phyloP scores from a whole-genome alignment of 805 yeast species.

The Metschnikowia sp. region DNA sequence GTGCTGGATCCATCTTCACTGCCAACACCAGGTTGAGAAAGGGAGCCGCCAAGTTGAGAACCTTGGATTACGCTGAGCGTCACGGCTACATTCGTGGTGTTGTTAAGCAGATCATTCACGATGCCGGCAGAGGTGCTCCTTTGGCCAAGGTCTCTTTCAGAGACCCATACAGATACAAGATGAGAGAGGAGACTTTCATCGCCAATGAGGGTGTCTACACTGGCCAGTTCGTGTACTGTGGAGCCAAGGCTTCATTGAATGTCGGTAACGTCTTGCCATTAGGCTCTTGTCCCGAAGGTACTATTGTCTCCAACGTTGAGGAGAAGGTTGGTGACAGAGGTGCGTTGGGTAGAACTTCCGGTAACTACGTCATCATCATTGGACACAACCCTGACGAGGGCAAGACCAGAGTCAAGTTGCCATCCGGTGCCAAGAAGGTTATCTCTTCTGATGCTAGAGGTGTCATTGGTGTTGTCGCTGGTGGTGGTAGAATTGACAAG shows the following conservation, averaged over 20 bases:
- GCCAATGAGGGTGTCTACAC: slow-evolving; percentile 99
- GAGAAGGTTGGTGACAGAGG: slow-evolving; percentile 99
- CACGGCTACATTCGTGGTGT: slow-evolving; percentile 99
- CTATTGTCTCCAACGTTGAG: slow-evolving; percentile 96
- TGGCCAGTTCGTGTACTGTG: slow-evolving; percentile 98
- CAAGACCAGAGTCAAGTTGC: slow-evolving; percentile 98
- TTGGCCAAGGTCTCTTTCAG: slow-evolving; percentile 82
- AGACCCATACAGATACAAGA: slow-evolving; percentile 98
- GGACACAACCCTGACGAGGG: slow-evolving; percentile 99
- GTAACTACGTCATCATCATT: slow-evolving; percentile 97
- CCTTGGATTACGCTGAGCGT: slow-evolving; percentile 98
- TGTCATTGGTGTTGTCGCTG: slow-evolving; percentile 99
- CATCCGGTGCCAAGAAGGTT: slow-evolving; percentile 98
- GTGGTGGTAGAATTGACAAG: slow-evolving; percentile 99
- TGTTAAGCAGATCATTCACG: slow-evolving; percentile 98
- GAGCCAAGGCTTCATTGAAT: slow-evolving; percentile 96
- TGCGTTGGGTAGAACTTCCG: slow-evolving; percentile 99
- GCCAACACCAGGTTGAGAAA: slow-evolving; percentile 99
- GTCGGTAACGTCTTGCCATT: slow-evolving; percentile 97
- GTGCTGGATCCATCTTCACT: slow-evolving; percentile 99
- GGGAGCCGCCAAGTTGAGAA: slow-evolving; percentile 99
- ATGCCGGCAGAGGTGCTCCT: slow-evolving; percentile 99
- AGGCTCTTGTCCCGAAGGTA: slow-evolving; percentile 98
- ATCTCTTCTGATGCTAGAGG: slow-evolving; percentile 96
- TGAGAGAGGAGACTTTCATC: slow-evolving; percentile 97